phyloP scores from a whole-genome alignment of 352 stramenopile genomes.

The Phytophthora pistaciae region DNA sequence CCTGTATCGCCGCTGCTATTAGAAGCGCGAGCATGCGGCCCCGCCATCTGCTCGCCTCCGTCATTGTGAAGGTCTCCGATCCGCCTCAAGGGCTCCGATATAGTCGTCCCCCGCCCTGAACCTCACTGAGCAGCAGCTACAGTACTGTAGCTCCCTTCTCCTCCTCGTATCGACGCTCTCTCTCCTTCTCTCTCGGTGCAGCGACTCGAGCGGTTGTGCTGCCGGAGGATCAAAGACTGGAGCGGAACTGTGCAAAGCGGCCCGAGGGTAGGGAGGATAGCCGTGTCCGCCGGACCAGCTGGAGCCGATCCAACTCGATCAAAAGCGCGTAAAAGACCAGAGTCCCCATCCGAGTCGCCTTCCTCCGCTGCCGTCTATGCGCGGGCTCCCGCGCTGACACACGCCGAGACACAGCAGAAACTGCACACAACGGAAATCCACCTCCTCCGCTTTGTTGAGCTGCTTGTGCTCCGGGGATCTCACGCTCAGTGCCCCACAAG shows the following conservation, averaged over 20 bases:
- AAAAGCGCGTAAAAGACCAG: slow-evolving; percentile 16
- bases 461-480: slow-evolving; percentile 13
- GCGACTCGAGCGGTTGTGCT: slow-evolving; percentile 19
- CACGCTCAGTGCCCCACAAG: too few relatives aligned
- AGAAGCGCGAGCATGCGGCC: slow-evolving; percentile 15
- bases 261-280: slow-evolving; percentile 14
- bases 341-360: slow-evolving; percentile 28
- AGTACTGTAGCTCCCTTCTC: not conserved
- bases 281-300: slow-evolving; percentile 27
- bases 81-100: not conserved
- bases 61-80: slow-evolving; percentile 16
- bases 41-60: slow-evolving; percentile 16
- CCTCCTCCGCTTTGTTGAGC: slow-evolving; percentile 3
- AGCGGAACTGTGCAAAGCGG: slow-evolving; percentile 13
- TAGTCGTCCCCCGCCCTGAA: not conserved
- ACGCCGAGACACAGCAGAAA: slow-evolving; percentile 15
- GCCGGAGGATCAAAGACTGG: slow-evolving; percentile 19
- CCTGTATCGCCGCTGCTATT: slow-evolving; percentile 10
- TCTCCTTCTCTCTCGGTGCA: slow-evolving; percentile 18
- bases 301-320: slow-evolving; percentile 12
- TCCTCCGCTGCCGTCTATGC: slow-evolving; percentile 24
- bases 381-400: slow-evolving; percentile 3
- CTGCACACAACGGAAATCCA: not conserved
- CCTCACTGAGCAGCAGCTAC: not conserved
- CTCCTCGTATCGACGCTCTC: not conserved